Conservation (phyloP, 306 rosid species). For the Rosa multiflora region DNA sequence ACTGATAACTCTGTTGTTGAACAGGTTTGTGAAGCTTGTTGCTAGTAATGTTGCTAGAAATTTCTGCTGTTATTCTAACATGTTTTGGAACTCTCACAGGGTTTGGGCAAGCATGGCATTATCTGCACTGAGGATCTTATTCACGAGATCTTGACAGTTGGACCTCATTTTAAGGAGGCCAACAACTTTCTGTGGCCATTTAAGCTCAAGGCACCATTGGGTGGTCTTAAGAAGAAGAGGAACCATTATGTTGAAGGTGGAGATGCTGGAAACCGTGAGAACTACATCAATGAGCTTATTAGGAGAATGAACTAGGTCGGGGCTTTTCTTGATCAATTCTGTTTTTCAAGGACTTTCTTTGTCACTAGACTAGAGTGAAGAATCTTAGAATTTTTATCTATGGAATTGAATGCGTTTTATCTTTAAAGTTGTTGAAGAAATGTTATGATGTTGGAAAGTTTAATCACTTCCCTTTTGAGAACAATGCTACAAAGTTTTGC, state of each 20-base stretch:
- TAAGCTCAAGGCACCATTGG: constrained; percentile 91
- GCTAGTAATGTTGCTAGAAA: neutral
- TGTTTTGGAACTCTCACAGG: constrained; percentile 34
- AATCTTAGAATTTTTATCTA: neutral
- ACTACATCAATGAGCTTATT: constrained; percentile 82
- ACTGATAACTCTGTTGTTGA: constrained; percentile 74
- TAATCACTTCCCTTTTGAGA: neutral
- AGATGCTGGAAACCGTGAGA: constrained; percentile 92
- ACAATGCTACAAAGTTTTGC: constrained; percentile 25
- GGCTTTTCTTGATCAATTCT: neutral
- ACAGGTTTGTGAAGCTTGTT: constrained; percentile 40
- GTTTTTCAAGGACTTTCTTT: constrained; percentile 1
- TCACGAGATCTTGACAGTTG: constrained; percentile 81
- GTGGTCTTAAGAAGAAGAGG: constrained; percentile 88
- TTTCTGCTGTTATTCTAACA: constrained; percentile 15
- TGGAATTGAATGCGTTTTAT: neutral
- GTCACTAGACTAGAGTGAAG: constrained; percentile 22
- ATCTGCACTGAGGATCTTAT: constrained; percentile 74
- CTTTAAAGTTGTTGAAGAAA: neutral
- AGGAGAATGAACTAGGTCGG: constrained; percentile 65
- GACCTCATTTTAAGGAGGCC: constrained; percentile 92
- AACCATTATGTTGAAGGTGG: constrained; percentile 96
- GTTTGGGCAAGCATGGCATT: constrained; percentile 67
- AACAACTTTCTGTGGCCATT: constrained; percentile 94
- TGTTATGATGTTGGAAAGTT: constrained; percentile 9